These are phyloP conservation scores for Elongisporangium senticosum DNA, from an alignment of 352 stramenopile species.

Conservation along the genomic window DNA sequence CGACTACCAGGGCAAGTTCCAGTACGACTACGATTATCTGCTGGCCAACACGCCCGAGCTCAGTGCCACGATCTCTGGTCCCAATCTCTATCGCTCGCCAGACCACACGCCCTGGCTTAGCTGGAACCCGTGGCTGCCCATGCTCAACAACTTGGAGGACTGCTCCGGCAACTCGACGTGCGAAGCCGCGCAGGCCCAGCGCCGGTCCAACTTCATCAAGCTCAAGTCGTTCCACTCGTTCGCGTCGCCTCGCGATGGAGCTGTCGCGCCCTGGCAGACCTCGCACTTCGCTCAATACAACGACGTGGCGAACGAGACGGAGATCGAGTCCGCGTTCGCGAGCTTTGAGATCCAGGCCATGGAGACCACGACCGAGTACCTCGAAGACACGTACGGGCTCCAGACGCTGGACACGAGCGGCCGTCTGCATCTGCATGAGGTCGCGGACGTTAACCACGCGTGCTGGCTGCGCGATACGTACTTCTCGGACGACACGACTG, in stretches of 20 bases:
- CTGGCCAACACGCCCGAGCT: conserved; percentile 19
- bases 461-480: no score
- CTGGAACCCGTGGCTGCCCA: conserved; percentile 25
- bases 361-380: conserved; percentile 6
- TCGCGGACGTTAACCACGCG: conserved; percentile 4
- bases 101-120: conserved; percentile 16
- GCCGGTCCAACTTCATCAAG: conserved; percentile 32
- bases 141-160: conserved; percentile 24
- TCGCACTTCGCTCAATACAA: conserved; percentile 33
- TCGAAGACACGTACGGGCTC: conserved; percentile 13
- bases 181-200: conserved; percentile 16
- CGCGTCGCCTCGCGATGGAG: conserved; percentile 24
- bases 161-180: no score
- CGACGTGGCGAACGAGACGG: conserved; percentile 25
- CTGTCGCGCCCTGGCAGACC: conserved; percentile 36
- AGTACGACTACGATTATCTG: conserved; percentile 31
- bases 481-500: conserved; percentile 5
- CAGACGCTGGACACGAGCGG: conserved; percentile 10
- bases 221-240: conserved; percentile 33
- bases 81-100: conserved; percentile 30
- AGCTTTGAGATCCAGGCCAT: conserved; percentile 10
- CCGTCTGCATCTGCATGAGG: conserved; percentile 4
- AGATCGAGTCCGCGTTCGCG: conserved; percentile 8
- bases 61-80: conserved; percentile 19
- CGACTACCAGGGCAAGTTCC: conserved; percentile 17